These are phyloP conservation scores for Sesbania bispinosa DNA, from an alignment of 306 rosid species.

Conservation along the genomic window DNA sequence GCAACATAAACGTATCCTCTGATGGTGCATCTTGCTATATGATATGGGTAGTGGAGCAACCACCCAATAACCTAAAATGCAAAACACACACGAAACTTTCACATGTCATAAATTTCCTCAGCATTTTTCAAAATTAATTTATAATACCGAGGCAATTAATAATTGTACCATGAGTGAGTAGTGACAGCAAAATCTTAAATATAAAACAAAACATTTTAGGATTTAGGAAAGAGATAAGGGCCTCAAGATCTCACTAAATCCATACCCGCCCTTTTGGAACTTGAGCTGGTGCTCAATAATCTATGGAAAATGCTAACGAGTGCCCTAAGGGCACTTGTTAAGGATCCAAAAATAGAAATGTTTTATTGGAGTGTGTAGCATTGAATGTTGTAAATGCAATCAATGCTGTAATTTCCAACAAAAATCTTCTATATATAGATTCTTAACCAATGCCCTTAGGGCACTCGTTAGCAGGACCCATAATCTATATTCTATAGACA, in stretches of 20 bases:
- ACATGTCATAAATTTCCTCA: neutral
- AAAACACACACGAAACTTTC: conserved; percentile 1
- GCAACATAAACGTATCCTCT: neutral
- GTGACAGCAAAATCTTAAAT: neutral
- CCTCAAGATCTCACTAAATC: conserved; percentile 1
- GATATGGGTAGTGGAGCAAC: neutral
- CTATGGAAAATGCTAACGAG: too few species aligned
- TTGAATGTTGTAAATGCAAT: too few species aligned
- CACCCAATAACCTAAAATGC: neutral
- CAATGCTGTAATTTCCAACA: too few species aligned
- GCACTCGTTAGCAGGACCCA: too few species aligned
- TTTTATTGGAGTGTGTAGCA: too few species aligned
- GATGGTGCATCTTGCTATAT: neutral
- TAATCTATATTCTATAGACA: too few species aligned
- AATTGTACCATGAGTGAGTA: neutral
- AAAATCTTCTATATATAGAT: too few species aligned
- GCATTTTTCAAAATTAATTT: neutral
- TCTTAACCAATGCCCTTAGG: too few species aligned
- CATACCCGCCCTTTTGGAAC: neutral
- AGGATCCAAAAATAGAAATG: too few species aligned
- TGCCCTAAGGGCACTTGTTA: too few species aligned
- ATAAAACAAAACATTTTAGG: neutral
- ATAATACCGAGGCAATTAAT: neutral
- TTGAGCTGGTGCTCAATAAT: neutral
- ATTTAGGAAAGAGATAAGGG: neutral